Evolutionary conservation across 1,284 basidiomycete species (phyloP), one percentile per base, ranked within the genome.

Genomic region (Anthracocystis panici-leucophaei): DNA sequence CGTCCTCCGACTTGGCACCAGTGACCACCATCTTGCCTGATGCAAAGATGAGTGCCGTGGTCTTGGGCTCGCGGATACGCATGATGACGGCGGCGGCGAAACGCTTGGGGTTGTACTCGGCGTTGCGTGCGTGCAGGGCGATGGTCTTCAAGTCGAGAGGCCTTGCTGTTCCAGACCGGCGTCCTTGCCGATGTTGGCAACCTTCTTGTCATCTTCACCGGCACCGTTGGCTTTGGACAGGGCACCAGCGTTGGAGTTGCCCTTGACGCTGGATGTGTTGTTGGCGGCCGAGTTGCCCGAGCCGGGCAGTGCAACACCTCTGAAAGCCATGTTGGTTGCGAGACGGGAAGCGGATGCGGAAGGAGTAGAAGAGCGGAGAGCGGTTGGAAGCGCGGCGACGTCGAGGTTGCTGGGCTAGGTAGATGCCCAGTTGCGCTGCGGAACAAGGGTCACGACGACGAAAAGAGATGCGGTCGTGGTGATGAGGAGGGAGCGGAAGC

Each of bases 11-110:
- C 89, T 99, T 99, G 60, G 97, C 97, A 86, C 97, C 97, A 25
- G 97, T 99, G 67, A 98, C 96, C 85, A 99, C 97, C 94, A 99
- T 99, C 90, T 99, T 99, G 86, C 97, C 97, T 58, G 95, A 97
- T 31, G 97, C 97, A 87, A 99, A 99, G 87, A 99, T 99, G 77
- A 99, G 91, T 12, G 97, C 97, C 44, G 97, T 99, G 64, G 97
- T 99, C 89, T 99, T 99, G 64, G 97, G 97, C 83, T 99, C 96
- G 81, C 97, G 94, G 85, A 99, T 99, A 87, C 97, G 94, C 97
- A 99, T 99, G 87, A 99, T 99, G 77, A 99, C 97, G 69, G 97
- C n/a, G n/a, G n/a, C 97, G 77, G 97, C 97, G 88, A 99, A 99
- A 92, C 97, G 95, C 95, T 99, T 99, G 52, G 97, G 97, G 86